Evolutionary conservation across 495 filamentous ascomycete genomes (phyloP), one percentile per base, ranked within the genome.

Genomic region (Aspergillus affinis): DNA sequence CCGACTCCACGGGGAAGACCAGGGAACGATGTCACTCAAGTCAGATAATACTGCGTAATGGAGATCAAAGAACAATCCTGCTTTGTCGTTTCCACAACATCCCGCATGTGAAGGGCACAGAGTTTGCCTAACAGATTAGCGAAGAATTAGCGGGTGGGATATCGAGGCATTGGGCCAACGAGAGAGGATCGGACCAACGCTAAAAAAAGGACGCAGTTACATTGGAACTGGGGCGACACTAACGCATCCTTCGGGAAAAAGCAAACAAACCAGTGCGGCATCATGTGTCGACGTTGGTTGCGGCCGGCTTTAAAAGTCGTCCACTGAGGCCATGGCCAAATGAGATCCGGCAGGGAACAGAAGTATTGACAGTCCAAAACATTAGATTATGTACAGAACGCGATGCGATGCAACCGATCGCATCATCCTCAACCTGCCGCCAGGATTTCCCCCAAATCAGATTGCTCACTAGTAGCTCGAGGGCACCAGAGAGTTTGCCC

Each of bases 401-500:
- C 13, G 36, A 41, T 13, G 7, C 10, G 30, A 4, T 1, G 7
- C 30, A 32, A 1, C 10, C 10, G 1, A 12, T 32, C 4, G 7
- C 30, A 12, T 30, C 29, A 32, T 8, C 7, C 7, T 12, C 30
- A 6, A 32, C 30, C 30, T 12, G 30, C 6, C 12, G 15, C 12
- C 36, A 0, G 36, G 13, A 41, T 15, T 41, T 6, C 30, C 10
- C 30, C 36, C 1, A 17, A 4, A 17, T 41, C 8, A 10, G 36
- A 13, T 2, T 41, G 17, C 17, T 57, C 55, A 57, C 4, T 29
- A 0, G 55, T 48, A 57, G 46, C 55, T 57, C 20, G 58, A 60
- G 5, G 58, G 55, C 18, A 65, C 62, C 51, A 65, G 23, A n/a
- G 63, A 65, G 59, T 65, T 65, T 3, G 59, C 63, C 63, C 63